A percentile compares a stretch with the other conserved stretches of the same genome.
Conservation (phyloP, 768 basidiomycete species). For the Albatrellus ellisii region DNA sequence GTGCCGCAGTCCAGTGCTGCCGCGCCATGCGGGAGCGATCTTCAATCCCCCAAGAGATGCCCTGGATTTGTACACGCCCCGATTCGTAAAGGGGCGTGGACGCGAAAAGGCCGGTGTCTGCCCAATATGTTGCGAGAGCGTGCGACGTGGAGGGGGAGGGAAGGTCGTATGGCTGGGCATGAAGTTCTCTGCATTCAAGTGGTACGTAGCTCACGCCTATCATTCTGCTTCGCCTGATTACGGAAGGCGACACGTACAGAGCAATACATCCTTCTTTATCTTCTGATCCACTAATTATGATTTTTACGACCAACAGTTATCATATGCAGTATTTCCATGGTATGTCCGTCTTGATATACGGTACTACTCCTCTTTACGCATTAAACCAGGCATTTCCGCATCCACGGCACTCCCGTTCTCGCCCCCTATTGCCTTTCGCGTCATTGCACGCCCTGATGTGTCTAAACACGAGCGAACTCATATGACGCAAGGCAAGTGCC, state of each 20-base stretch:
- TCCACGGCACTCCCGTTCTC: slow-evolving; percentile 60
- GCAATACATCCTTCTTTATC: not conserved
- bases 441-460: slow-evolving; percentile 27
- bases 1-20: slow-evolving; percentile 8
- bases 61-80: slow-evolving; percentile 66
- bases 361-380: not conserved
- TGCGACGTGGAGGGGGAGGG: slow-evolving; percentile 48
- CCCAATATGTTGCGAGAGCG: slow-evolving; percentile 40
- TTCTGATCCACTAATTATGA: not conserved
- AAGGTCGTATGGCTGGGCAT: slow-evolving; percentile 60
- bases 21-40: slow-evolving; percentile 23
- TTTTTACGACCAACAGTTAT: slow-evolving; percentile 33
- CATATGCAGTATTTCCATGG: slow-evolving; percentile 78
- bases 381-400: slow-evolving; percentile 50
- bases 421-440: slow-evolving; percentile 55
- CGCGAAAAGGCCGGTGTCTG: slow-evolving; percentile 61
- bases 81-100: slow-evolving; percentile 62
- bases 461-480: slow-evolving; percentile 45
- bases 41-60: slow-evolving; percentile 48
- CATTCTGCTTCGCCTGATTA: not conserved
- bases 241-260: not conserved
- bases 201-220: slow-evolving; percentile 27
- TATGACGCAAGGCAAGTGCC: slow-evolving; percentile 64
- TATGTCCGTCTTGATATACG: slow-evolving; percentile 18
- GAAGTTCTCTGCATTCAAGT: slow-evolving; percentile 81